Base-by-base conservation (phyloP, 1,284 basidiomycete genomes). In the Thelephora terrestris region DNA sequence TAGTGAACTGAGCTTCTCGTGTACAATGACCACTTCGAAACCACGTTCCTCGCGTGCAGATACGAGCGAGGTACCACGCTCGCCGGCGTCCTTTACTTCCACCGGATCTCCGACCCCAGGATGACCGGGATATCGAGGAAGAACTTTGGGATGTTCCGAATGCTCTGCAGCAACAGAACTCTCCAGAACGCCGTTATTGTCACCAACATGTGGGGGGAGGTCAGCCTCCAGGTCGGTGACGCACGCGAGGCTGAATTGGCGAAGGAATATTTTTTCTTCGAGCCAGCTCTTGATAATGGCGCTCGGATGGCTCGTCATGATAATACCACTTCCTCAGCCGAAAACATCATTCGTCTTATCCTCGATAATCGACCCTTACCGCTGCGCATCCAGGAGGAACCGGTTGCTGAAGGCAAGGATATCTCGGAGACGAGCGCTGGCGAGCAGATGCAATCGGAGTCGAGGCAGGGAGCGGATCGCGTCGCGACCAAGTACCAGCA, bases 51-150 rank as follows among this genome's bases (percentile, higher is more conserved):
- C n/a, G n/a, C n/a, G n/a, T 34, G 34, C 57, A 71, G 71, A 14
- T 71, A 73, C 29, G 56, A 68, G 29, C 55, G 61, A n/a, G 64
- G 64, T 16, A 55, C 62, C 47, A 69, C 66, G 45, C 62, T 78
- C 17, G 64, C 68, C 2, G 76, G 76, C 0, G 64, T 78, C 56
- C 68, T 78, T 43, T 78, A 78, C 59, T 64, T 77, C 61, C 75
- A 78, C 53, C 68, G 73, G 5, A 78, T 78, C 52, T 68, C 72
- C 46, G 76, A 78, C 53, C 63, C 67, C 58, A 61, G 73, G 23
- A 65, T 78, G 56, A 71, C 70, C 34, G 74, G 75, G 24, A 71
- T 71, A 20, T 71, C 73, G n/a, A 63, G 64, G 20, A 68, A 71
- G 39, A 78, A 73, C 57, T 74, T 77, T 48, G 62, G 63, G 36